Percentiles rank a stretch among this genome's conserved stretches.
These are phyloP conservation scores for Scheffersomyces titani DNA, from an alignment of 1,139 yeast species.

Conservation along the genomic window DNA sequence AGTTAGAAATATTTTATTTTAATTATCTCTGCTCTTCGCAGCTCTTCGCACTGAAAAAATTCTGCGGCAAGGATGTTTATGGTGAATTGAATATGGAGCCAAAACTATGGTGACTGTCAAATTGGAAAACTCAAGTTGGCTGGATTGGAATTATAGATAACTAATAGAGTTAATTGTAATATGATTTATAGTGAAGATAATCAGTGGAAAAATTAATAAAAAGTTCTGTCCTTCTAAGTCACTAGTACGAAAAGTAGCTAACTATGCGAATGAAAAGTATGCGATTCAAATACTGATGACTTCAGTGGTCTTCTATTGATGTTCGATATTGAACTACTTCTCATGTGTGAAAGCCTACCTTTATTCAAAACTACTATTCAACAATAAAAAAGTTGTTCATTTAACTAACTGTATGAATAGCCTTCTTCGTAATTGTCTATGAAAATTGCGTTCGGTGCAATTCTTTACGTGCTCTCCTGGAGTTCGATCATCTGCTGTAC, in stretches of 20 bases:
- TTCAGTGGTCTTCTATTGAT: neutral
- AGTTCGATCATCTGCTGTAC: slow-evolving; percentile 82
- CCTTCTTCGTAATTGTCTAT: neutral
- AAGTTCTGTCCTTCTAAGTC: no score
- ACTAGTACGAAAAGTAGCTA: no score
- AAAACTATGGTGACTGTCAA: neutral
- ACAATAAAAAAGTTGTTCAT: neutral
- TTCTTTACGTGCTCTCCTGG: slow-evolving; percentile 33
- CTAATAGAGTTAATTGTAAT: neutral
- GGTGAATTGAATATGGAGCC: neutral
- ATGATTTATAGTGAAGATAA: no score
- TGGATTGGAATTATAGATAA: neutral
- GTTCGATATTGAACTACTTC: no score
- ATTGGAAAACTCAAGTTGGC: neutral
- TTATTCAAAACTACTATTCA: neutral
- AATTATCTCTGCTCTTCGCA: neutral
- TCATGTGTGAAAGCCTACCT: no score
- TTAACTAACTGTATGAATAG: no score
- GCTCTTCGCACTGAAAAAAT: neutral
- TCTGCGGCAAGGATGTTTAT: neutral
- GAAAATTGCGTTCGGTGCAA: neutral
- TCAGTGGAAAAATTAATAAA: neutral
- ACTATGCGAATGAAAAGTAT: neutral
- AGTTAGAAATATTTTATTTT: neutral
- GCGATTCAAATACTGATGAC: no score